Evolutionary conservation across 257 asterid species (phyloP), one percentile per base, ranked within the genome.

Genomic region (Dorcoceras hygrometricum): DNA sequence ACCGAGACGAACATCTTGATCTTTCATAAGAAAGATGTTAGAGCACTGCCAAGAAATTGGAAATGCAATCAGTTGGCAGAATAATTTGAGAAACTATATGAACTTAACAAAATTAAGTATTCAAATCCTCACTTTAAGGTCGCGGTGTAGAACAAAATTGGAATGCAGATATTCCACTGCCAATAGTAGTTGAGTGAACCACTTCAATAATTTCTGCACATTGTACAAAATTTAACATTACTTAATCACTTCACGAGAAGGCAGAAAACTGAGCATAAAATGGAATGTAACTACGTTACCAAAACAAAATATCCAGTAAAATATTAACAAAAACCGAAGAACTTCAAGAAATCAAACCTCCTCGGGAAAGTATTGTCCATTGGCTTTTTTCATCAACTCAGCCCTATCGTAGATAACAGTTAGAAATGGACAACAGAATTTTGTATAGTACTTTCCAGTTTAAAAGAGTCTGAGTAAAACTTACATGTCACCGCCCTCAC

Each of bases 401-500:
- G 97, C 96, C 85, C 99, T 94, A 86, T 43, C 14, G 9, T 12
- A 43, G 51, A 6, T 14, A 55, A 43, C 51, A 43, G 22, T 43
- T 53, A 39, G 9, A 26, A 66, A 48, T 53, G 7, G 18, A 51
- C 16, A 43, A 36, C 0, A 0, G 4, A 14, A 71, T 24, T 18
- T 5, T 4, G 6, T 26, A 55, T 12, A 29, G 50, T 4, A 25
- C 18, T 50, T 61, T 63, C 57, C 23, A 18, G 9, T 54, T 69
- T 27, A 60, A 27, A 70, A 12, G n/a, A 14, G 19, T 51, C 50
- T 23, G 39, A 46, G 62, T 68, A 57, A 36, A 32, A 70, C 96
- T 87, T 80, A 91, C 98, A 91, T 89, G 71, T 89, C 98, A 75
- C 98, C 96, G 70, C 96, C 98, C 86, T 91, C 96, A 78, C 98